These are phyloP conservation scores for Ceratobasidium sp. DNA, from an alignment of 1,284 basidiomycete species.

Conservation along the genomic window DNA sequence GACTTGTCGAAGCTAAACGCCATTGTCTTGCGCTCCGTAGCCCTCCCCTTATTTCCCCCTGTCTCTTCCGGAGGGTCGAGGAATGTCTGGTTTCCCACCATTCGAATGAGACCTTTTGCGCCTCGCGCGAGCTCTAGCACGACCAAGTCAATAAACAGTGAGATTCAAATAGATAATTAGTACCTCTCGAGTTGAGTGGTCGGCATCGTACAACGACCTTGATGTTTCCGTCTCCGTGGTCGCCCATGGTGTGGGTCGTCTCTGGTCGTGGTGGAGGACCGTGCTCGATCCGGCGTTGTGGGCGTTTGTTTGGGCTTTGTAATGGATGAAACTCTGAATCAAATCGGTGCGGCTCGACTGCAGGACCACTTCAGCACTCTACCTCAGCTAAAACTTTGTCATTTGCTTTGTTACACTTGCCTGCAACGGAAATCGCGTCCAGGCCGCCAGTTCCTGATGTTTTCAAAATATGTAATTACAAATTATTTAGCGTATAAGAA, in stretches of 20 bases:
- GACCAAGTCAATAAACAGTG: neutral
- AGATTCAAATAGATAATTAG: constrained; percentile 50
- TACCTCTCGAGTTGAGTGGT: constrained; percentile 92
- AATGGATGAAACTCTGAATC: constrained; percentile 19
- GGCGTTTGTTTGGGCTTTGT: constrained; percentile 21
- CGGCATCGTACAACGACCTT: constrained; percentile 95
- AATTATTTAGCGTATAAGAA: too few species aligned
- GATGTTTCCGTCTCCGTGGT: constrained; percentile 80
- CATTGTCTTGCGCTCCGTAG: constrained; percentile 88
- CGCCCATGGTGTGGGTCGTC: constrained; percentile 59
- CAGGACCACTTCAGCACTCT: too few species aligned
- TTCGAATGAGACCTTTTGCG: constrained; percentile 90
- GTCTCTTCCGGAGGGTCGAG: constrained; percentile 81
- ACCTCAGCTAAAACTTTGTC: too few species aligned
- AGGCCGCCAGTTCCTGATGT: too few species aligned
- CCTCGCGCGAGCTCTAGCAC: constrained; percentile 84
- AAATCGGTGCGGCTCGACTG: too few species aligned
- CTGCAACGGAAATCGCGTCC: too few species aligned
- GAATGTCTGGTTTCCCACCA: constrained; percentile 91
- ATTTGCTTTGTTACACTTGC: too few species aligned
- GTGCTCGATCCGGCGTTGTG: constrained; percentile 33
- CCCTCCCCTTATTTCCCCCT: constrained; percentile 57
- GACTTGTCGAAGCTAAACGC: constrained; percentile 94
- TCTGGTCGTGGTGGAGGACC: constrained; percentile 21
- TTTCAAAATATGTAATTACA: too few species aligned